Evolutionary conservation across 2,329 filamentous ascomycete genomes (phyloP), one percentile per base, ranked within the genome.

Genomic region (Cladophialophora immunda): DNA sequence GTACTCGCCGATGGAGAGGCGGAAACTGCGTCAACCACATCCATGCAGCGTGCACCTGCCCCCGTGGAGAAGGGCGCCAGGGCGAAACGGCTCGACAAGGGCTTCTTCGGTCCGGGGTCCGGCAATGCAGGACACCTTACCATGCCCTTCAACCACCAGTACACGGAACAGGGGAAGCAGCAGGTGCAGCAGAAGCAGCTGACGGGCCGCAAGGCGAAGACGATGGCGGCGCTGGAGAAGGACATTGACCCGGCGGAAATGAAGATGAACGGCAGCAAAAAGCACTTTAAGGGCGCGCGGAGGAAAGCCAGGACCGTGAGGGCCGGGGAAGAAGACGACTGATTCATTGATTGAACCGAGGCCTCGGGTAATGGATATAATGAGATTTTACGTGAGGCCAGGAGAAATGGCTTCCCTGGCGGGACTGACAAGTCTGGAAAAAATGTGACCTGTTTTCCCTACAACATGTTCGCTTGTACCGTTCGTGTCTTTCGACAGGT

Each of bases 141-240:
- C 64, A 89, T 89, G 83, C 94, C 95, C 0, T 98, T 98, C 82
- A 94, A 90, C 79, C 88, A 95, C 81, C 92, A 95, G 81, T 96
- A 97, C 80, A 89, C 89, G 2, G 87, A 95, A 79, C 93, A 97
- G 76, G 93, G 93, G 4, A 81, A 78, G 5, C 79, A 81, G 67
- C 83, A 84, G 15, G 95, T 92, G 81, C 83, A 90, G 70, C 83
- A 84, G 17, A 96, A 92, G 81, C 83, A 90, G 69, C 80, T 97
- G 55, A 92, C 87, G 19, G 94, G 94, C 0, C 86, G 95, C 68
- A 99, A 99, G 79, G 87, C 92, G 58, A 89, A 74, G 75, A 85
- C 90, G 45, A 87, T 97, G 83, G 83, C 92, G 58, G 94, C 94
- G 11, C 76, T 97, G 68, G 93, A 97, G 81, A 92, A 90, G 67